phyloP scores from a whole-genome alignment of 768 basidiomycete genomes.

The Tulasnella sp. region DNA sequence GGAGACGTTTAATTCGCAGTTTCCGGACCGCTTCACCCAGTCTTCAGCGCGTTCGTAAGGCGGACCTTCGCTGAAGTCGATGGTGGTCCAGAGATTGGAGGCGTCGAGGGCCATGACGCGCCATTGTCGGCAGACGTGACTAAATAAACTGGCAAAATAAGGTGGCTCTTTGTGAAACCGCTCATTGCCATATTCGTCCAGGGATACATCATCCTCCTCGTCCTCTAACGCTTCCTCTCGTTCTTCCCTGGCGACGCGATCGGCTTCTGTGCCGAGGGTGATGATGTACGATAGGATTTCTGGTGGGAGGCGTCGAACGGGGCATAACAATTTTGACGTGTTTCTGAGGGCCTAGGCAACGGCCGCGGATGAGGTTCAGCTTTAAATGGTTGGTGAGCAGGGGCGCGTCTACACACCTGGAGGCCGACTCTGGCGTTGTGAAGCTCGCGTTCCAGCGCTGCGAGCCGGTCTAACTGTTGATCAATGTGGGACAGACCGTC shows the following conservation, averaged over 20 bases:
- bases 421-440: not conserved
- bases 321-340: slow-evolving; percentile 1
- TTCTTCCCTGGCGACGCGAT: not conserved
- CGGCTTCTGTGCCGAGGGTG: not conserved
- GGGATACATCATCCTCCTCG: not conserved
- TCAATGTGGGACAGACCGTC: slow-evolving; percentile 6
- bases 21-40: not conserved
- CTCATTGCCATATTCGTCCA: not conserved
- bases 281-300: slow-evolving; percentile 11
- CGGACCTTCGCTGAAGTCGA: slow-evolving; percentile 11
- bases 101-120: not conserved
- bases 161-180: not conserved
- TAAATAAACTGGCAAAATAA: slow-evolving; percentile 3
- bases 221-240: not conserved
- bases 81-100: slow-evolving; percentile 7
- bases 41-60: slow-evolving; percentile 6
- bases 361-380: not conserved
- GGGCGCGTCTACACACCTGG: not conserved
- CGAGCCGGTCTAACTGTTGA: not conserved
- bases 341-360: not conserved
- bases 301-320: not conserved
- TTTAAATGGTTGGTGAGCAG: not conserved
- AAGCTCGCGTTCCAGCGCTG: not conserved
- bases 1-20: not conserved
- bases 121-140: slow-evolving; percentile 10